These are phyloP conservation scores for Penicillium olsonii DNA, from an alignment of 2,329 filamentous ascomycete genomes.

Conservation along the genomic window DNA sequence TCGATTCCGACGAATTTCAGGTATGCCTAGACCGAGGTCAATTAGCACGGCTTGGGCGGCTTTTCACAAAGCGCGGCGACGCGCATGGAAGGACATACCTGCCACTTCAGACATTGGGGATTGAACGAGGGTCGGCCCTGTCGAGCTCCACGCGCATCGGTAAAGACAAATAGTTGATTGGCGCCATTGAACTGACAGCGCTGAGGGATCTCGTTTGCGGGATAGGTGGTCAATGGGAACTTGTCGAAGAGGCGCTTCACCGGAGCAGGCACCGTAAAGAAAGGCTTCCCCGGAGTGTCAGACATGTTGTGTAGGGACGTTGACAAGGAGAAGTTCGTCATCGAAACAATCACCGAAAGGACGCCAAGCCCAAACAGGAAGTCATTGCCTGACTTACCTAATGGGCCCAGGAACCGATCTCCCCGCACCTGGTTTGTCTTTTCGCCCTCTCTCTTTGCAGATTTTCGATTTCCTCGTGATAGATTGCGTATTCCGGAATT, in stretches of 20 bases:
- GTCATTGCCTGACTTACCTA: slow-evolving; percentile 11
- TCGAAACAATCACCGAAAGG: slow-evolving; percentile 9
- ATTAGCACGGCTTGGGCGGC: slow-evolving; percentile 11
- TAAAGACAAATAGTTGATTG: slow-evolving; percentile 76
- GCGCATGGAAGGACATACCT: slow-evolving; percentile 58
- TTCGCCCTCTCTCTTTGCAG: background rate
- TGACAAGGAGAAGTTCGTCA: slow-evolving; percentile 6
- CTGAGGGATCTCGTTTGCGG: slow-evolving; percentile 71
- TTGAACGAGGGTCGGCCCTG: slow-evolving; percentile 76
- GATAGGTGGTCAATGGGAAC: slow-evolving; percentile 77
- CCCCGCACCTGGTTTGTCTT: slow-evolving; percentile 6
- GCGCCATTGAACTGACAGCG: slow-evolving; percentile 53
- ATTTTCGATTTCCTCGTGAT: background rate
- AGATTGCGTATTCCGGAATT: background rate
- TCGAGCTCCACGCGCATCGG: slow-evolving; percentile 62
- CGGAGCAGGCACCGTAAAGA: slow-evolving; percentile 61
- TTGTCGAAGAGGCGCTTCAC: slow-evolving; percentile 80
- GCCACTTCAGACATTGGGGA: slow-evolving; percentile 92
- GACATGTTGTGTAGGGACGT: slow-evolving; percentile 24
- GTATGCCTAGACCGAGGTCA: slow-evolving; percentile 62
- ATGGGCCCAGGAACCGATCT: slow-evolving; percentile 6
- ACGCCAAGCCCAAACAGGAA: slow-evolving; percentile 10
- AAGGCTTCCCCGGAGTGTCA: slow-evolving; percentile 24
- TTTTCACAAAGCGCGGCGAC: background rate
- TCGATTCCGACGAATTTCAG: slow-evolving; percentile 73